Conservation (phyloP, 148 eudicot genomes). For the Spergularia bocconei region DNA sequence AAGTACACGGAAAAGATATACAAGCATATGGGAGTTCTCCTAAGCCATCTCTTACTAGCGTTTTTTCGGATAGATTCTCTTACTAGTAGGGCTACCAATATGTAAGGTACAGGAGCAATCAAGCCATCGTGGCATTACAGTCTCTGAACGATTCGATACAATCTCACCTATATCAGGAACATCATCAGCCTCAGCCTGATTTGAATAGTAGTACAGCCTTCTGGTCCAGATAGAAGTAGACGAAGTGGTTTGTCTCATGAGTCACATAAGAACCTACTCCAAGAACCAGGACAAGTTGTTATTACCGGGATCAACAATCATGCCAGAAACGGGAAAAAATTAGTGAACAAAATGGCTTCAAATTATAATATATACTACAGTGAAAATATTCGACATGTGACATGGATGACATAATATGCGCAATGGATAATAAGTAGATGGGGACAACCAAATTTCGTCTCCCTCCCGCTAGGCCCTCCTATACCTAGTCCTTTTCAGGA, state of each 20-base stretch:
- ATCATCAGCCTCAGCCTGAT: conserved; percentile 76
- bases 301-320: not conserved
- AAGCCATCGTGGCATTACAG: conserved; percentile 4
- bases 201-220: conserved; percentile 90
- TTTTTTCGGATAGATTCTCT: no score
- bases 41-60: conserved; percentile 10
- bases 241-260: conserved; percentile 94
- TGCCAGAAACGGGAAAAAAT: not conserved
- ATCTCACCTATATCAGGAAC: not conserved
- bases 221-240: conserved; percentile 91
- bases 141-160: conserved; percentile 1
- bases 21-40: conserved; percentile 18
- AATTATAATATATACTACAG: not conserved
- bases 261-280: conserved; percentile 86
- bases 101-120: conserved; percentile 20
- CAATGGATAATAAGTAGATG: no score
- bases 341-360: not conserved
- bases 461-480: no score
- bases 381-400: not conserved
- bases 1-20: conserved; percentile 20
- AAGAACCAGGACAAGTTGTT: not conserved
- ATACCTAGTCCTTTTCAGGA: no score
- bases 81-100: conserved; percentile 5
- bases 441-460: no score
- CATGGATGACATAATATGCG: not conserved